These are phyloP conservation scores for Calycina herbarum DNA, from an alignment of 2,329 filamentous ascomycete genomes.

Conservation along the genomic window DNA sequence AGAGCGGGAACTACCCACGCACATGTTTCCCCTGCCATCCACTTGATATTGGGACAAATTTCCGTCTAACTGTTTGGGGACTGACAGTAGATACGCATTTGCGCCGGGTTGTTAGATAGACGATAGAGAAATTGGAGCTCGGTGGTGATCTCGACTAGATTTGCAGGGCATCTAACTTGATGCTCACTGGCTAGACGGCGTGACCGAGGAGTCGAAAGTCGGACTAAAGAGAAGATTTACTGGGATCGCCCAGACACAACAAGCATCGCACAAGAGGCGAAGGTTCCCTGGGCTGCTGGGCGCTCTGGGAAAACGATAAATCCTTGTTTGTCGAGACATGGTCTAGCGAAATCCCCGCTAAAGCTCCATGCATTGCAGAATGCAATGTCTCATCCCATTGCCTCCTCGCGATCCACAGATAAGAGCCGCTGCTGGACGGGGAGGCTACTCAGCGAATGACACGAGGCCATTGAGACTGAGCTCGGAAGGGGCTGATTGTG, in stretches of 20 bases:
- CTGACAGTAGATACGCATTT: conserved; percentile 3
- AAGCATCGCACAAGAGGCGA: conserved; percentile 16
- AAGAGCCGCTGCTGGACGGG: conserved; percentile 15
- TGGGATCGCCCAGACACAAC: conserved; percentile 9
- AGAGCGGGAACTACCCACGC: conserved; percentile 1
- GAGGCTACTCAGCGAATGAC: conserved; percentile 14
- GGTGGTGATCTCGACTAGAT: conserved; percentile 5
- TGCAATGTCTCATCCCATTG: conserved; percentile 18
- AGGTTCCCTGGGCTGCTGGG: conserved; percentile 21
- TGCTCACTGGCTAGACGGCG: conserved; percentile 7
- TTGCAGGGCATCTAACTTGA: not conserved
- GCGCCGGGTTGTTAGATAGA: not conserved
- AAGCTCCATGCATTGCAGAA: not conserved
- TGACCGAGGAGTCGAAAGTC: conserved; percentile 9
- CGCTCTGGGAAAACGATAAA: not conserved
- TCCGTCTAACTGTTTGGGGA: not conserved
- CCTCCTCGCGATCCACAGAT: conserved; percentile 27
- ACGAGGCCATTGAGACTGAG: not conserved
- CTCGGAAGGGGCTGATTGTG: not conserved
- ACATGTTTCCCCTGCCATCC: conserved; percentile 8
- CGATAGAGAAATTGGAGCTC: conserved; percentile 4
- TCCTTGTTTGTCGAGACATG: not conserved
- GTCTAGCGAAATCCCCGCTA: not conserved
- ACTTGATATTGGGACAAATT: not conserved
- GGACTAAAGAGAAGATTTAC: conserved; percentile 1